Conservation (phyloP, 495 filamentous ascomycete genomes). For the Niebla homalea region DNA sequence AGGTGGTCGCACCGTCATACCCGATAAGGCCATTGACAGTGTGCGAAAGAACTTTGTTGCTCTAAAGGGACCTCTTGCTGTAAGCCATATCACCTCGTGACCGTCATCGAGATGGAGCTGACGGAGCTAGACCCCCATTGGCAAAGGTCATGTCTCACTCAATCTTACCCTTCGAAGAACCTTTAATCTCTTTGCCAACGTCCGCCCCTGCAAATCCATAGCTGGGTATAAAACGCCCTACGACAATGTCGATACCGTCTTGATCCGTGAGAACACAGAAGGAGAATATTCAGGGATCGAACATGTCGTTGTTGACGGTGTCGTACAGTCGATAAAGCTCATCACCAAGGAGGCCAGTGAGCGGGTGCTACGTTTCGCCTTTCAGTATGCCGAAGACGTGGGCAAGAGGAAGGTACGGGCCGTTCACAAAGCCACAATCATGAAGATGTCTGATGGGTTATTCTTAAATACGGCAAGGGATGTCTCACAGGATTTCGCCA, state of each 20-base stretch:
- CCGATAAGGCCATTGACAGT: constrained; percentile 78
- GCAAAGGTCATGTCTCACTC: constrained; percentile 97
- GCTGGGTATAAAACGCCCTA: constrained; percentile 97
- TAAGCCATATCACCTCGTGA: constrained; percentile 33
- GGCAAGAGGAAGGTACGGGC: constrained; percentile 90
- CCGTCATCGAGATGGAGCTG: constrained; percentile 5
- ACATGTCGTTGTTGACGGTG: constrained; percentile 94
- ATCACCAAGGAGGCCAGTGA: constrained; percentile 89
- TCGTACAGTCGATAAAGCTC: constrained; percentile 98
- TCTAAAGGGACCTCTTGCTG: constrained; percentile 91
- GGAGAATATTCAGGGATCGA: constrained; percentile 99
- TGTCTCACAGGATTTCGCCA: constrained; percentile 85
- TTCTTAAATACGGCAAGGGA: constrained; percentile 78
- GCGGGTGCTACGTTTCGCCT: constrained; percentile 88
- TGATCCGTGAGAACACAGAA: constrained; percentile 99
- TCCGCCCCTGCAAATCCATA: constrained; percentile 92
- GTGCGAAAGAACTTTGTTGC: constrained; percentile 88
- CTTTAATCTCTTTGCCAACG: constrained; percentile 99
- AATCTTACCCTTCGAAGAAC: constrained; percentile 96
- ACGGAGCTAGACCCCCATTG: constrained; percentile 67
- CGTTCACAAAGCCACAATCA: constrained; percentile 99
- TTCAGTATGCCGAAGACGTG: constrained; percentile 88
- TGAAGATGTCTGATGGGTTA: constrained; percentile 99
- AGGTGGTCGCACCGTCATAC: constrained; percentile 85
- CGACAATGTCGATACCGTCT: constrained; percentile 90